Base-by-base conservation (phyloP, 768 basidiomycete species). In the Termitomyces sp. region DNA sequence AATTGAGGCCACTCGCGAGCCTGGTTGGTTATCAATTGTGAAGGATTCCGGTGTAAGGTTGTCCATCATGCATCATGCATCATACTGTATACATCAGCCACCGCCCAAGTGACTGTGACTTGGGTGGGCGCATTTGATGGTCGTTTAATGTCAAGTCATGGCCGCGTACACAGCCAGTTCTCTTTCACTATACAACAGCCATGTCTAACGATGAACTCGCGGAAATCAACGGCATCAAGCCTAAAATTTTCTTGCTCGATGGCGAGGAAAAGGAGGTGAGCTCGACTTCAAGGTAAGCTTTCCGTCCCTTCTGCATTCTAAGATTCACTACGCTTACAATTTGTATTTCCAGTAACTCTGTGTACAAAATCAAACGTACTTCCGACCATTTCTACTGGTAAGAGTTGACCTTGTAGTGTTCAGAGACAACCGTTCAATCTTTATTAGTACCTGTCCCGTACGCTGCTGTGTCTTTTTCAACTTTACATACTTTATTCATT, bases 161-260 rank as follows among this genome's bases (percentile, higher is more conserved):
- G 39, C 39, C n/a, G 1, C 18, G 39, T 41, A n/a, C 39, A 37
- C 9, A 26, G 8, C 10, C 34, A 9, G 16, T 37, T 41, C 18
- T 39, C 26, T 26, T 24, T 24, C 22, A 13, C 28, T 39, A 18
- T 46, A 28, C n/a, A 16, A 50, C 20, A 29, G 24, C 13, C 59
- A 70, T 68, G 65, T 44, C 68, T 39, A 56, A 65, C 60, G 81
- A 82, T 63, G 81, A 78, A 62, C 76, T 83, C 20, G 74, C 73
- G 51, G 75, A 76, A 64, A 82, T 83, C 51, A 72, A 78, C 60
- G 81, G 82, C 15, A 67, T 81, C 54, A 78, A 77, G 63, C 82
- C 82, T 34, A 78, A 77, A 31, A 74, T 79, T 9, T 54, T 70
- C 50, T 63, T 83, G 3, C 64, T 60, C 29, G 81, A 82, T 55